These are phyloP conservation scores for Pyrenula aspistea DNA, from an alignment of 495 filamentous ascomycete genomes.

Conservation along the genomic window DNA sequence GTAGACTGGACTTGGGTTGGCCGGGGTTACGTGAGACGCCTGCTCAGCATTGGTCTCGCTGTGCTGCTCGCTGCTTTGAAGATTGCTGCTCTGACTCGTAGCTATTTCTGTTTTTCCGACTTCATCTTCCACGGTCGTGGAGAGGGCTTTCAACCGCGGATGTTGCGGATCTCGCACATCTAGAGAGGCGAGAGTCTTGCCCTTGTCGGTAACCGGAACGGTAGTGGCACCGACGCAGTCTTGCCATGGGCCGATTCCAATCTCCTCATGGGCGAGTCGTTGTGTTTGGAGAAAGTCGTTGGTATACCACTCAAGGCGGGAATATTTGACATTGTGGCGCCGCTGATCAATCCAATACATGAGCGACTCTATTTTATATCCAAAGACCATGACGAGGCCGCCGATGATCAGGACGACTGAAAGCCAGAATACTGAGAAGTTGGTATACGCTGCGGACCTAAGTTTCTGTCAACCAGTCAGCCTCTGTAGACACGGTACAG, in stretches of 20 bases:
- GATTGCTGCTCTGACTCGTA: not conserved
- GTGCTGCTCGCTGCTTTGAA: not conserved
- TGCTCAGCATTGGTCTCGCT: not conserved
- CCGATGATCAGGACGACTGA: not conserved
- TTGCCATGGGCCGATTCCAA: not conserved
- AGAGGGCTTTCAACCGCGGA: not conserved
- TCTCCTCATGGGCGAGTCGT: not conserved
- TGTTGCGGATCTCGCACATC: not conserved
- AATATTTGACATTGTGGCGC: not conserved
- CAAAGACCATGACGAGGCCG: not conserved
- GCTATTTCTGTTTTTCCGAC: not conserved
- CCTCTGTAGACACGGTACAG: not conserved
- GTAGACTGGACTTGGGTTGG: not conserved
- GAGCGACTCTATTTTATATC: not conserved
- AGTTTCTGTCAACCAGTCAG: not conserved
- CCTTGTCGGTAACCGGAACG: not conserved
- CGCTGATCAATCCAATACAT: not conserved
- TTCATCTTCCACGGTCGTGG: not conserved
- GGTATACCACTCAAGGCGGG: not conserved
- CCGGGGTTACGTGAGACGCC: not conserved
- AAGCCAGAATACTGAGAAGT: not conserved
- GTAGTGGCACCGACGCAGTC: not conserved
- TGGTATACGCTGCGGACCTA: not conserved
- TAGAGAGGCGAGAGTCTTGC: not conserved
- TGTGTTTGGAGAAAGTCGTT: not conserved